Evolutionary conservation across 2,329 filamentous ascomycete species (phyloP), one percentile per base, ranked within the genome.

Genomic region (Colletotrichum tropicale): DNA sequence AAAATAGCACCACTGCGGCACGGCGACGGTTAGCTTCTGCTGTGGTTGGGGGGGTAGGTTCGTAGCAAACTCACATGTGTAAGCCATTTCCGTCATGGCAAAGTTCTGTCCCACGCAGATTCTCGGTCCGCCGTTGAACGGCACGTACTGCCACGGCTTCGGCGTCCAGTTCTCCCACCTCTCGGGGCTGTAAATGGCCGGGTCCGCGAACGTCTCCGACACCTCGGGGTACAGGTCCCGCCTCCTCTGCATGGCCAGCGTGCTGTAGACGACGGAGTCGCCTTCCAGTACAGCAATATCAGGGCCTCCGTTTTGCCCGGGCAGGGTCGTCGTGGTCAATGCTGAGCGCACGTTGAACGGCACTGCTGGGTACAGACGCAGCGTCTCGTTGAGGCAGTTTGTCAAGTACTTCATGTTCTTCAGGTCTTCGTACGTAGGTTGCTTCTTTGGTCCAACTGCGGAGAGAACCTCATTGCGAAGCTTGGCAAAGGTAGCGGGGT

Each of bases 341-440:
- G 94, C 91, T 34, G 93, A 87, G 77, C 95, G 93, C 68, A 95
- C 89, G 84, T 97, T 97, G 87, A 94, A 94, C 2, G 95, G 95
- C 3, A 97, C 94, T 18, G 92, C 89, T 1, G 95, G 95, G 83
- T 96, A 95, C 12, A 96, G 85, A 10, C 95, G 92, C 75, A 96
- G 89, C 0, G 92, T 94, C 85, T 98, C 95, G 85, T 95, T 94
- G 79, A 98, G 89, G 61, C 94, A 86, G 79, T 93, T 88, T 82
- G 91, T 87, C 72, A 97, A 90, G 82, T 96, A 98, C 80, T 94
- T 93, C 95, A 98, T 98, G 36, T 80, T 79, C 30, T 77, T 79
- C 9, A 82, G 80, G 16, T 79, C 62, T 5, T 71, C 56, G 64
- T 83, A 84, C 1, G 83, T 82, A 8, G 76, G 76, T 6, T 68